A percentile compares a stretch with the other conserved stretches of the same genome.
Conservation (phyloP, 208 protist genomes). For the Crithidia expoeki region DNA sequence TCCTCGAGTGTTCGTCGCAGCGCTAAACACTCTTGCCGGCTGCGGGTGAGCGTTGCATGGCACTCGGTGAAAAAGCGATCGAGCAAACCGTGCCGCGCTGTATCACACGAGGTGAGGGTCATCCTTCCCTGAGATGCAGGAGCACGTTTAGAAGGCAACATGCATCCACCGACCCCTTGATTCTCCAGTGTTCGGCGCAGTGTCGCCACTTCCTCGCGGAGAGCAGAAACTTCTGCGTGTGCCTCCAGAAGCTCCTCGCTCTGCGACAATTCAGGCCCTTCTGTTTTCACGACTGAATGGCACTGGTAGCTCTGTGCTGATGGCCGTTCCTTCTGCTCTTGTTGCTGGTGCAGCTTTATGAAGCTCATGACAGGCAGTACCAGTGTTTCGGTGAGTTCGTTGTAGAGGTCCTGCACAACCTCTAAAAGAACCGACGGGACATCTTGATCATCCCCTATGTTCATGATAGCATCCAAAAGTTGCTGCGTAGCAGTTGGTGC, state of each 20-base stretch:
- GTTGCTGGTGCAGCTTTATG: background rate
- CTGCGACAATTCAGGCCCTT: background rate
- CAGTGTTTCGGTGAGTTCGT: conserved; percentile 18
- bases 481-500: conserved; percentile 1
- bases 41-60: conserved; percentile 34
- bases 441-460: conserved; percentile 23
- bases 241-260: background rate
- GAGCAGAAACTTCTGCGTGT: conserved; percentile 20
- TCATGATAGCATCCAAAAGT: conserved; percentile 31
- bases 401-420: conserved; percentile 15
- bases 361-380: conserved; percentile 21
- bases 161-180: background rate
- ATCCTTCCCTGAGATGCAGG: background rate
- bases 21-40: conserved; percentile 28
- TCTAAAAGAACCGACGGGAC: conserved; percentile 18
- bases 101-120: conserved; percentile 13
- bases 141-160: background rate
- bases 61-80: conserved; percentile 38
- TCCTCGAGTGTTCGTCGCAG: conserved; percentile 42
- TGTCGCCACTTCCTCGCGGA: conserved; percentile 23
- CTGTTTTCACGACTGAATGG: background rate
- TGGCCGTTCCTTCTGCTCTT: background rate
- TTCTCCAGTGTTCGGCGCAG: conserved; percentile 18
- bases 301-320: background rate
- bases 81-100: conserved; percentile 22